Evolutionary conservation across 345 rosid species (phyloP), one percentile per base, ranked within the genome.

Genomic region (Linum usitatissimum): DNA sequence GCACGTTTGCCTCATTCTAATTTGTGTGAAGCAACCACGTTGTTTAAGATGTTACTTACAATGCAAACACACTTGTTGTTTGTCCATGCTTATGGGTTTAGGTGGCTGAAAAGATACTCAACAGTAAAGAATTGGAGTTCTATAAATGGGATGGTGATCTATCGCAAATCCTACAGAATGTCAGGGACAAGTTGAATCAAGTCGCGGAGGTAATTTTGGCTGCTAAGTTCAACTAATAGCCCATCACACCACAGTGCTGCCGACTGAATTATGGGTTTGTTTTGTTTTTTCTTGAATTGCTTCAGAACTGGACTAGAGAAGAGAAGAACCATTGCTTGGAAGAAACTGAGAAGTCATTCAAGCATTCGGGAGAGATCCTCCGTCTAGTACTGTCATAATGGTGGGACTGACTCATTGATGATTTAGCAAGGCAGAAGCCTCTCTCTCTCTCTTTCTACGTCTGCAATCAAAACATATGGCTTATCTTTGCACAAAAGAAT

Each of bases 101-200:
- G 96, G 93, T 87, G 59, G 89, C 96, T 15, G 84, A 68, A 75
- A 81, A 49, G 76, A 68, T 89, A 70, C 93, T 92, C 6, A 66
- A 87, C 62, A 75, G 65, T 23, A 87, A 78, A 73, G 88, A 80
- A 30, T 75, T 92, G 40, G 87, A 89, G 40, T 89, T 89, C 69
- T 92, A 89, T 73, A 92, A 83, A 71, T 89, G 98, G 98, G 91
- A 87, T 20, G 95, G 88, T 17, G 88, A 92, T 8, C 95, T 89
- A 57, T 71, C 82, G 21, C 80, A 79, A 34, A 76, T 89, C 61
- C 58, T 89, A 77, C 95, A 89, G 80, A 84, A 85, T 60, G 96
- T 81, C 6, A 80, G 91, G 76, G 88, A 83, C n/a, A 89, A 87
- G 70, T 75, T 92, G 72, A 84, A 92, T 64, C 64, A 80, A 71